Evolutionary conservation across 257 asterid species (phyloP).

Genomic region (Knoxia roxburghii): DNA sequence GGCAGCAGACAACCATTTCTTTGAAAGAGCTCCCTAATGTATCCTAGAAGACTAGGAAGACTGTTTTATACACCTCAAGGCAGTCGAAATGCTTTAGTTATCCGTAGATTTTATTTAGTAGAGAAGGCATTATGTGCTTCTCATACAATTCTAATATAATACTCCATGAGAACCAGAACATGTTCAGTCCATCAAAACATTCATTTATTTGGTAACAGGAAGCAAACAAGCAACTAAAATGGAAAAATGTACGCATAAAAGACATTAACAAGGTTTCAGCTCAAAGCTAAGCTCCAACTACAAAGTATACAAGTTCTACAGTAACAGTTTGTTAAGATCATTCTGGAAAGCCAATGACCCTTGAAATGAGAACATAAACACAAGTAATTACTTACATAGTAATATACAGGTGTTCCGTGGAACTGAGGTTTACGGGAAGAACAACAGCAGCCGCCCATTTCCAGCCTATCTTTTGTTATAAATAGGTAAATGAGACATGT

Average conservation of each 20-base stretch:
- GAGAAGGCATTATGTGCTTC: background rate
- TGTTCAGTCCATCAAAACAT: background rate
- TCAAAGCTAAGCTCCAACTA: background rate
- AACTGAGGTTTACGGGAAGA: conserved; percentile 66
- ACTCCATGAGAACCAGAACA: background rate
- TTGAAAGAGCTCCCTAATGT: background rate
- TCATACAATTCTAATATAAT: background rate
- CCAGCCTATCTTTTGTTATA: conserved; percentile 19
- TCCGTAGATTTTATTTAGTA: too few species aligned
- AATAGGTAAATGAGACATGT: background rate
- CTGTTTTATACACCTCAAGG: background rate
- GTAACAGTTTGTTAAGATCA: background rate
- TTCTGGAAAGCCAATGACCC: background rate
- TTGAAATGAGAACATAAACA: background rate
- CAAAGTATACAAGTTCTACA: background rate
- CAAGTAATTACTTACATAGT: conserved; percentile 51
- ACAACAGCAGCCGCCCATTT: conserved; percentile 82
- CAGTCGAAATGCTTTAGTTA: background rate
- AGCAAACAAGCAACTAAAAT: background rate
- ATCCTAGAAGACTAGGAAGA: background rate
- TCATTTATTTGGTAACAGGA: background rate
- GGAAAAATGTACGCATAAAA: background rate
- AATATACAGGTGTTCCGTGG: conserved; percentile 65
- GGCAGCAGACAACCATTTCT: background rate
- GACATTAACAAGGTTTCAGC: background rate